phyloP scores from a whole-genome alignment of 164 flowering plant species.

The Stephania japonica region DNA sequence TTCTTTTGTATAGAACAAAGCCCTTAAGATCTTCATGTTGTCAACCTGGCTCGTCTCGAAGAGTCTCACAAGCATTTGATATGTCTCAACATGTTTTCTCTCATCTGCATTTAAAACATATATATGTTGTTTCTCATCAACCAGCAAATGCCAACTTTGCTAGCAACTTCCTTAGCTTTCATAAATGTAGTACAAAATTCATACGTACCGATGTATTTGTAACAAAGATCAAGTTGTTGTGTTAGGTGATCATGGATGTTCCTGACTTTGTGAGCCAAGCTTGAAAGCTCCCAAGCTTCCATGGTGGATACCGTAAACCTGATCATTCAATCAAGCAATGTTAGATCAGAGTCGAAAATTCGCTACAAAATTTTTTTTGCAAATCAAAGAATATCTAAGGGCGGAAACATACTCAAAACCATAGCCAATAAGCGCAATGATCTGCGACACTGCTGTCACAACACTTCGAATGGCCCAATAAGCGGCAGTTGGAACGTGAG shows the following conservation, averaged over 20 bases:
- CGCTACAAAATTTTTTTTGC: too few species aligned
- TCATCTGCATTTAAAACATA: slow-evolving; percentile 51
- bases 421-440: slow-evolving; percentile 30
- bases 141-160: neutral
- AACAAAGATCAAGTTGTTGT: slow-evolving; percentile 36
- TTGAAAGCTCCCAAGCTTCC: slow-evolving; percentile 79
- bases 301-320: slow-evolving; percentile 47
- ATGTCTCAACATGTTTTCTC: slow-evolving; percentile 39
- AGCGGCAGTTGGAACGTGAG: slow-evolving; percentile 42
- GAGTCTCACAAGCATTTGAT: slow-evolving; percentile 30
- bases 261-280: slow-evolving; percentile 53
- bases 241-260: slow-evolving; percentile 42
- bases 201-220: slow-evolving; percentile 36
- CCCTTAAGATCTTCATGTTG: slow-evolving; percentile 55
- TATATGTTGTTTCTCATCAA: neutral
- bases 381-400: neutral
- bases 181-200: neutral
- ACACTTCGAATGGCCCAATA: slow-evolving; percentile 52
- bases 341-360: too few species aligned
- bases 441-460: slow-evolving; percentile 38
- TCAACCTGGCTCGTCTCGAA: slow-evolving; percentile 50
- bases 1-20: slow-evolving; percentile 40
- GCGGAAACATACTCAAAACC: slow-evolving; percentile 20
- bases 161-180: neutral
- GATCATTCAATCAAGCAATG: neutral